These are phyloP conservation scores for Didymella exigua DNA, from an alignment of 2,329 filamentous ascomycete species.

Conservation along the genomic window DNA sequence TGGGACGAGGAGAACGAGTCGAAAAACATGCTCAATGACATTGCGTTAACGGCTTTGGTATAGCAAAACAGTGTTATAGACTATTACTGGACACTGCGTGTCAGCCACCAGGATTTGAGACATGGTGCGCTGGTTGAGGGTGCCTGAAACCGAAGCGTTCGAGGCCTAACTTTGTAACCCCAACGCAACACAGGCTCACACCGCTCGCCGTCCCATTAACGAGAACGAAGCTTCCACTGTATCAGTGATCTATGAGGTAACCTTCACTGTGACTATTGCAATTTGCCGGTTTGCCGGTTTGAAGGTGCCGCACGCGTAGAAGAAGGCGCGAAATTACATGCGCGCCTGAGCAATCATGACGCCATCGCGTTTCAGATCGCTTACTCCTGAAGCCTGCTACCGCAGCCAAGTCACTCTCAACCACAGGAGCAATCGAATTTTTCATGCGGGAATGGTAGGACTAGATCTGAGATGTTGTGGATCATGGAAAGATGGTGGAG, in stretches of 20 bases:
- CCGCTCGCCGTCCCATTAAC: neutral
- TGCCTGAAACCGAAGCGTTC: constrained; percentile 11
- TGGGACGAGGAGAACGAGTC: too few species aligned
- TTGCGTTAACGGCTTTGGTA: constrained; percentile 3
- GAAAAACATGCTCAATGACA: neutral
- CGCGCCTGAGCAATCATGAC: neutral
- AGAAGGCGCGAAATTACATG: neutral
- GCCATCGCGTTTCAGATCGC: constrained; percentile 12
- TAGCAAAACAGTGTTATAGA: constrained; percentile 1
- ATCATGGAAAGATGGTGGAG: neutral
- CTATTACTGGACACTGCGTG: constrained; percentile 3
- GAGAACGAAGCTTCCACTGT: neutral
- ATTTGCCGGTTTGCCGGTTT: neutral
- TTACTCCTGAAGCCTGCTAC: neutral
- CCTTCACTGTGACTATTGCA: neutral
- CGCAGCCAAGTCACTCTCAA: neutral
- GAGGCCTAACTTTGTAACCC: neutral
- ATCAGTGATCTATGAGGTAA: neutral
- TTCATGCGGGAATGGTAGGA: neutral
- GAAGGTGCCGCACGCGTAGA: neutral
- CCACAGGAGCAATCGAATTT: neutral
- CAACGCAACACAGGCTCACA: neutral
- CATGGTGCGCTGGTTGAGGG: constrained; percentile 2
- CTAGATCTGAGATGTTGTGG: neutral
- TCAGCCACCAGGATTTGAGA: constrained; percentile 14